Conservation (phyloP, 257 asterid species). For the Forsythia viridissima region DNA sequence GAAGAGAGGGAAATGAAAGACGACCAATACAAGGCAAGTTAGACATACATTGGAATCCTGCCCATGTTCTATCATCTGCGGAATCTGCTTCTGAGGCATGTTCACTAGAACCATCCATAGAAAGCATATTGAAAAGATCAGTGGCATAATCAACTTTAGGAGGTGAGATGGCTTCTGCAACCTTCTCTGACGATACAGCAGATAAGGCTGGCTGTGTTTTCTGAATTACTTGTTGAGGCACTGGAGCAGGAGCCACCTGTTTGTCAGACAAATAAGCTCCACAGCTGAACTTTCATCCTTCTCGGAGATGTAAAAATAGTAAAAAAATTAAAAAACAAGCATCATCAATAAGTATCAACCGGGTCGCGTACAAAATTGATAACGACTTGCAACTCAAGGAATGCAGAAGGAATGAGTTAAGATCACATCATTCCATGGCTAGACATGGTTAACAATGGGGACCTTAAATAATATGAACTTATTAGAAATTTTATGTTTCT, state of each 20-base stretch:
- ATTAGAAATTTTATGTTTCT: too few species aligned
- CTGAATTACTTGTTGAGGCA: conserved; percentile 50
- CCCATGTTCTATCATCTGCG: conserved; percentile 81
- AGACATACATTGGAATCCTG: conserved; percentile 87
- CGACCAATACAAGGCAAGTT: not conserved
- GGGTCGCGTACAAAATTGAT: too few species aligned
- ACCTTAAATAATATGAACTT: too few species aligned
- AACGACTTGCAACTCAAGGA: too few species aligned
- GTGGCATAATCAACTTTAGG: conserved; percentile 86
- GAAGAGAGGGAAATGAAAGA: conserved; percentile 6
- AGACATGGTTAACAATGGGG: too few species aligned
- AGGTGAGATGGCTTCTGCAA: conserved; percentile 47
- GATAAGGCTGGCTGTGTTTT: conserved; percentile 51
- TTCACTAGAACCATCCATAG: conserved; percentile 65
- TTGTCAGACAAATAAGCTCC: conserved; percentile 18
- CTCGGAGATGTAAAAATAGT: conserved; percentile 9
- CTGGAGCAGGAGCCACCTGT: conserved; percentile 70
- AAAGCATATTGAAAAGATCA: conserved; percentile 88
- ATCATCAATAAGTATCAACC: too few species aligned
- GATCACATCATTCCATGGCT: too few species aligned
- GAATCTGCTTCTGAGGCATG: conserved; percentile 50
- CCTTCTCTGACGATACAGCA: conserved; percentile 50
- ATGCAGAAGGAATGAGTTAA: too few species aligned
- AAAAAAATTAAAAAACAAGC: too few species aligned
- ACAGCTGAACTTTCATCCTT: conserved; percentile 2